Conservation (phyloP, 345 rosid genomes). For the Clausena lansium region DNA sequence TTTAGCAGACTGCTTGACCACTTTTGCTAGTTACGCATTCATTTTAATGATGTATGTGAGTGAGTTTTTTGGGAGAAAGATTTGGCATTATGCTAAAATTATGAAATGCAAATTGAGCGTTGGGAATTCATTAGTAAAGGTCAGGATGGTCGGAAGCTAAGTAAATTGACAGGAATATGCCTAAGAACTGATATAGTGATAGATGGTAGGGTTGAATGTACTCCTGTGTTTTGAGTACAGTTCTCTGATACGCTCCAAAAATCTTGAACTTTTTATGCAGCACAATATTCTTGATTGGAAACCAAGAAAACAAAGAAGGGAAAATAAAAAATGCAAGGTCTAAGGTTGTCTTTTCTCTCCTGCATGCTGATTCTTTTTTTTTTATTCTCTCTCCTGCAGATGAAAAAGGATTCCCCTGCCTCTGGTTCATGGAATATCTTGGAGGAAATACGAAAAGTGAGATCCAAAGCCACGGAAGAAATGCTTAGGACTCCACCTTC, state of each 20-base stretch:
- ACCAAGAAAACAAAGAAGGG: neutral
- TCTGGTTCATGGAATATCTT: slow-evolving; percentile 73
- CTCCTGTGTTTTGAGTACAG: neutral
- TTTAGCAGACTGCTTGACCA: neutral
- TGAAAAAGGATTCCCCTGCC: slow-evolving; percentile 46
- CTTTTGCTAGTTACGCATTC: neutral
- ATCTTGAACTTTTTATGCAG: neutral
- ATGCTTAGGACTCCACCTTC: slow-evolving; percentile 55
- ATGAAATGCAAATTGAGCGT: neutral
- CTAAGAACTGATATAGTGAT: neutral
- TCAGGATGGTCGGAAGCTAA: neutral
- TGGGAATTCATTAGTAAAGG: neutral
- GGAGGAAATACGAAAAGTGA: slow-evolving; percentile 86
- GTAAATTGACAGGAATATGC: neutral
- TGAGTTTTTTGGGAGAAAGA: neutral
- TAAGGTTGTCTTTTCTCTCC: neutral
- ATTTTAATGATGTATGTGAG: neutral
- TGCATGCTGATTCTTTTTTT: slow-evolving; percentile 4
- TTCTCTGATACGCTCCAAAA: neutral
- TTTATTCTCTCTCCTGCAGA: slow-evolving; percentile 34
- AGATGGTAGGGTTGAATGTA: neutral
- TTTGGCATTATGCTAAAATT: neutral
- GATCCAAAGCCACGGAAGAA: slow-evolving; percentile 85
- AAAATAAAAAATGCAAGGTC: neutral
- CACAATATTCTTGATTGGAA: slow-evolving; percentile 1